A percentile compares a stretch with the other conserved stretches of the same genome.
Conservation (phyloP, 345 rosid species). For the Acer yangbiense region DNA sequence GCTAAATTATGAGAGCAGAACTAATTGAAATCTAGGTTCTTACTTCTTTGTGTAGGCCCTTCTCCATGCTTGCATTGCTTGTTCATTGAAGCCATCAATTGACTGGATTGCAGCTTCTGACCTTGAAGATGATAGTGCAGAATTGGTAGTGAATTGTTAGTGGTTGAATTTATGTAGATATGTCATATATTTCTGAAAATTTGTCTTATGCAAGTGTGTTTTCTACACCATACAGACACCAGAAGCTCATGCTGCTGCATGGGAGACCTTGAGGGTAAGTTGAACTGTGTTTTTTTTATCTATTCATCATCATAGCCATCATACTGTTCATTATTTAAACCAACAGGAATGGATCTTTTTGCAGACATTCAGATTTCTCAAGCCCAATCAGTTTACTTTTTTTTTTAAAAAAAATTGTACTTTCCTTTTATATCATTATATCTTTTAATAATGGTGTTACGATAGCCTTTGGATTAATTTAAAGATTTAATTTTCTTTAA, state of each 20-base stretch:
- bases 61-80: slow-evolving; percentile 93
- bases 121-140: slow-evolving; percentile 82
- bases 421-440: not conserved
- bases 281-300: not conserved
- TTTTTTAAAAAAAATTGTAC: too few species aligned
- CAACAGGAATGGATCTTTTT: not conserved
- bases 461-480: not conserved
- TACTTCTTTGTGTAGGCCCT: slow-evolving; percentile 67
- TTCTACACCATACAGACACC: slow-evolving; percentile 62
- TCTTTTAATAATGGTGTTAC: slow-evolving; percentile 6
- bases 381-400: not conserved
- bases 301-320: not conserved
- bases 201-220: slow-evolving; percentile 6
- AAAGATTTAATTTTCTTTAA: not conserved
- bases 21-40: not conserved
- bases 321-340: not conserved
- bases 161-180: slow-evolving; percentile 12
- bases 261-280: slow-evolving; percentile 82
- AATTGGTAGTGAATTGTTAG: slow-evolving; percentile 44
- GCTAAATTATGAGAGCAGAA: slow-evolving; percentile 12
- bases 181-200: not conserved
- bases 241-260: slow-evolving; percentile 80
- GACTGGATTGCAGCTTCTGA: slow-evolving; percentile 99
- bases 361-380: not conserved
- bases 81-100: slow-evolving; percentile 76